A percentile compares a stretch with the other conserved stretches of the same genome.
Evolutionary conservation across 2,329 filamentous ascomycete genomes (phyloP).

Genomic region (Pyricularia sp.): DNA sequence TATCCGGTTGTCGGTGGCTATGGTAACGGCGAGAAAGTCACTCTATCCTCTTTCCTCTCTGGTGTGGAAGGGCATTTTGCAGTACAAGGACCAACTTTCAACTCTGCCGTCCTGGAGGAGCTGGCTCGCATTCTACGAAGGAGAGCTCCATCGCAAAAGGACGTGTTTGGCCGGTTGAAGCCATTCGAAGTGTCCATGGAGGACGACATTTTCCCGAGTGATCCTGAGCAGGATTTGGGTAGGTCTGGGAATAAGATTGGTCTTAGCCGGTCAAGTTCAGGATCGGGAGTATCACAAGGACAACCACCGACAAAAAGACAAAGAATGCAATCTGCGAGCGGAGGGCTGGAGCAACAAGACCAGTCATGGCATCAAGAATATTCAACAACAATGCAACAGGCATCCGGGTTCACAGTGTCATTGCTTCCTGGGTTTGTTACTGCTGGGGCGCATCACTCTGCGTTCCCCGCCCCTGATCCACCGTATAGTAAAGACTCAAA

Average conservation of each 20-base stretch:
- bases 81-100: slow-evolving; percentile 61
- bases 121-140: slow-evolving; percentile 65
- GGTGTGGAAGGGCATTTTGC: slow-evolving; percentile 38
- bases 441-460: slow-evolving; percentile 43
- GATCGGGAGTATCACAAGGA: neutral
- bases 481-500: neutral
- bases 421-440: slow-evolving; percentile 52
- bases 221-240: slow-evolving; percentile 38
- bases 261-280: neutral
- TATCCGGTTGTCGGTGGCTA: slow-evolving; percentile 61
- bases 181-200: slow-evolving; percentile 46
- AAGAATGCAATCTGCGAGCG: slow-evolving; percentile 18
- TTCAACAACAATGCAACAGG: slow-evolving; percentile 52
- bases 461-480: slow-evolving; percentile 17
- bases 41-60: slow-evolving; percentile 64
- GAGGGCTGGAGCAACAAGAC: slow-evolving; percentile 18
- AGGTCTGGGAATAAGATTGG: neutral
- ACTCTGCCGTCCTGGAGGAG: slow-evolving; percentile 49
- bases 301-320: slow-evolving; percentile 16
- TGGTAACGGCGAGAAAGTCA: slow-evolving; percentile 44
- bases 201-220: slow-evolving; percentile 60
- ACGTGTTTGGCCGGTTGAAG: slow-evolving; percentile 40
- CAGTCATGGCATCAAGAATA: slow-evolving; percentile 33
- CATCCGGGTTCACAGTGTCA: slow-evolving; percentile 48
- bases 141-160: slow-evolving; percentile 43